Conservation (phyloP, 495 filamentous ascomycete genomes). For the Melanomma pulvis-pyrius region DNA sequence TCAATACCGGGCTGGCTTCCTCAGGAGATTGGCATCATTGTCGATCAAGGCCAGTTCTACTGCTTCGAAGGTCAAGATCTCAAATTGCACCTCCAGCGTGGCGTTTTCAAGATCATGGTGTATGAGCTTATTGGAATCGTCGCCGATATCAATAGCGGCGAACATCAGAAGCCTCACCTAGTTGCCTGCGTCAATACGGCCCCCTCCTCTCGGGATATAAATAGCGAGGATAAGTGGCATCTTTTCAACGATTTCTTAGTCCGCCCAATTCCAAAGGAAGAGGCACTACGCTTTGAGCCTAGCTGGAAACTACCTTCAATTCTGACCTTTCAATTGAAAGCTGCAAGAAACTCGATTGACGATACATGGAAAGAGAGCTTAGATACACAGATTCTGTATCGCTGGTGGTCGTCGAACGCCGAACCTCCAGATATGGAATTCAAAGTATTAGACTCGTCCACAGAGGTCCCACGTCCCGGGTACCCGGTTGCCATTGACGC, state of each 20-base stretch:
- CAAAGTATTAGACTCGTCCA: conserved; percentile 59
- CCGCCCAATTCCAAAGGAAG: conserved; percentile 70
- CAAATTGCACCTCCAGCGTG: conserved; percentile 65
- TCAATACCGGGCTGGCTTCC: conserved; percentile 85
- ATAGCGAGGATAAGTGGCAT: conserved; percentile 73
- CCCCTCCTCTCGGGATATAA: conserved; percentile 60
- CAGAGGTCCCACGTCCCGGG: conserved; percentile 67
- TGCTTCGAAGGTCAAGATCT: conserved; percentile 89
- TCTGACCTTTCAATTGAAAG: conserved; percentile 78
- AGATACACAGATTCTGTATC: conserved; percentile 81
- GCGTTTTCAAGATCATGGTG: conserved; percentile 69
- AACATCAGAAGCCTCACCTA: conserved; percentile 84
- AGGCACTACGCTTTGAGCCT: conserved; percentile 84
- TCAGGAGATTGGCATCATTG: conserved; percentile 84
- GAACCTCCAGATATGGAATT: conserved; percentile 45
- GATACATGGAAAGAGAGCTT: conserved; percentile 81
- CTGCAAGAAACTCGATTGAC: conserved; percentile 73
- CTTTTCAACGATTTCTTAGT: conserved; percentile 98
- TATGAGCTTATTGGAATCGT: conserved; percentile 94
- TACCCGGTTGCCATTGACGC: conserved; percentile 89
- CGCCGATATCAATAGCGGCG: conserved; percentile 79
- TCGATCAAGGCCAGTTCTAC: conserved; percentile 79
- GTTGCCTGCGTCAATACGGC: conserved; percentile 88
- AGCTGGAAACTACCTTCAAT: conserved; percentile 91
- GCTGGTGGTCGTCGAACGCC: conserved; percentile 55